Evolutionary conservation across 2,329 filamentous ascomycete species (phyloP).

Genomic region (Emmonsiellopsis sp.): DNA sequence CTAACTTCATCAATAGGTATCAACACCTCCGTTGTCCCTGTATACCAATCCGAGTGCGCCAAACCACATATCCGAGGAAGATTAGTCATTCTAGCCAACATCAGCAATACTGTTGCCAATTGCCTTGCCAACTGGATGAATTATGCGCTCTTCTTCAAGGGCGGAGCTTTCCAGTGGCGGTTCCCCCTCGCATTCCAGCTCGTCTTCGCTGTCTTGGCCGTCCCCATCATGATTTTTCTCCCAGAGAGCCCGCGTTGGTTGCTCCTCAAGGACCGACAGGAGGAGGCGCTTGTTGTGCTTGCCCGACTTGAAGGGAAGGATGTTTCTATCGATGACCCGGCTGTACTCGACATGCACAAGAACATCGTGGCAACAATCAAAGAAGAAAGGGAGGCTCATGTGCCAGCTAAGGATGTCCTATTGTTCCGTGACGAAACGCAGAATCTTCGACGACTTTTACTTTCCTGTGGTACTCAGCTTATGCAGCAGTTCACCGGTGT

Average conservation of each 20-base stretch:
- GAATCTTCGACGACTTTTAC: constrained; percentile 30
- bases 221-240: constrained; percentile 26
- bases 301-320: constrained; percentile 33
- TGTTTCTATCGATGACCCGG: constrained; percentile 46
- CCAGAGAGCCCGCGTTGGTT: constrained; percentile 26
- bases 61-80: constrained; percentile 5
- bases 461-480: constrained; percentile 31
- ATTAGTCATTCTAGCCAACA: constrained; percentile 18
- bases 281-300: constrained; percentile 37
- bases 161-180: constrained; percentile 28
- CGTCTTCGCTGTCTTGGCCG: constrained; percentile 36
- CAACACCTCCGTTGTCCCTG: neutral
- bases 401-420: constrained; percentile 29
- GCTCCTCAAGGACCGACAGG: constrained; percentile 22
- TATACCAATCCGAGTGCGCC: constrained; percentile 1
- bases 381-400: constrained; percentile 30
- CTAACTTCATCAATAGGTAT: neutral
- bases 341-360: constrained; percentile 35
- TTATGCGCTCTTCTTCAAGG: constrained; percentile 23
- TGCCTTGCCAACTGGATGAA: constrained; percentile 37
- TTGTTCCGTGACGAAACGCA: constrained; percentile 25
- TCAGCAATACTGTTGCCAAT: constrained; percentile 20
- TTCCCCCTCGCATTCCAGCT: constrained; percentile 42
- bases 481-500: constrained; percentile 44
- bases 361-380: neutral